phyloP scores from a whole-genome alignment of 2,329 filamentous ascomycete species.

The Penicillium sp. region DNA sequence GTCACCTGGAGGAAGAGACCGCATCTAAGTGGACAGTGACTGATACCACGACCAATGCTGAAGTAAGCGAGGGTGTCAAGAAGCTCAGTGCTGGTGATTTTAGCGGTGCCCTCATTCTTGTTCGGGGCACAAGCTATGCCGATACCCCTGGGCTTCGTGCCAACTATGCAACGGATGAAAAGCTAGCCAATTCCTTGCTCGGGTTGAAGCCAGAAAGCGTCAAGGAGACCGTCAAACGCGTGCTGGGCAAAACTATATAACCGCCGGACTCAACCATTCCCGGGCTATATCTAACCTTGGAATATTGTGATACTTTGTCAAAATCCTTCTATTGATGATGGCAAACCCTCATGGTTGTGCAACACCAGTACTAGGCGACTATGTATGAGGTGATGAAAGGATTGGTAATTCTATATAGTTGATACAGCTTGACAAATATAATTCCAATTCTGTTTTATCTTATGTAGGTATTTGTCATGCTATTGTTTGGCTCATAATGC shows the following conservation, averaged over 20 bases:
- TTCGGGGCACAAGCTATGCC: slow-evolving; percentile 20
- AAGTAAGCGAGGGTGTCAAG: slow-evolving; percentile 16
- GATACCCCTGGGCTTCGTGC: slow-evolving; percentile 18
- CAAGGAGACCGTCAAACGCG: slow-evolving; percentile 16
- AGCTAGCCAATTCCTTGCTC: slow-evolving; percentile 21
- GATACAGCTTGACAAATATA: no score
- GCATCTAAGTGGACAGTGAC: slow-evolving; percentile 50
- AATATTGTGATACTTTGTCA: no score
- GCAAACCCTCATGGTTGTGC: no score
- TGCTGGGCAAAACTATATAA: background rate
- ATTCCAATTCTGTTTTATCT: background rate
- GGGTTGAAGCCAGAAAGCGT: slow-evolving; percentile 21
- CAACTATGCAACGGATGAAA: slow-evolving; percentile 22
- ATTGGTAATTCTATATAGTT: no score
- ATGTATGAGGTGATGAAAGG: no score
- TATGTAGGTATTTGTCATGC: no score
- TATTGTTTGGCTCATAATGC: background rate
- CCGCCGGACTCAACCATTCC: no score
- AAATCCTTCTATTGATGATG: no score
- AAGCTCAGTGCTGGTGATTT: slow-evolving; percentile 23
- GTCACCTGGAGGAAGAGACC: slow-evolving; percentile 50
- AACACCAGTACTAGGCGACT: no score
- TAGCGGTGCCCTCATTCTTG: slow-evolving; percentile 20
- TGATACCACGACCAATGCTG: slow-evolving; percentile 26
- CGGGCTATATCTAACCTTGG: no score